Evolutionary conservation across 225 moss, liverwort and hornwort genomes (phyloP).

Genomic region (Lunularia cruciata): DNA sequence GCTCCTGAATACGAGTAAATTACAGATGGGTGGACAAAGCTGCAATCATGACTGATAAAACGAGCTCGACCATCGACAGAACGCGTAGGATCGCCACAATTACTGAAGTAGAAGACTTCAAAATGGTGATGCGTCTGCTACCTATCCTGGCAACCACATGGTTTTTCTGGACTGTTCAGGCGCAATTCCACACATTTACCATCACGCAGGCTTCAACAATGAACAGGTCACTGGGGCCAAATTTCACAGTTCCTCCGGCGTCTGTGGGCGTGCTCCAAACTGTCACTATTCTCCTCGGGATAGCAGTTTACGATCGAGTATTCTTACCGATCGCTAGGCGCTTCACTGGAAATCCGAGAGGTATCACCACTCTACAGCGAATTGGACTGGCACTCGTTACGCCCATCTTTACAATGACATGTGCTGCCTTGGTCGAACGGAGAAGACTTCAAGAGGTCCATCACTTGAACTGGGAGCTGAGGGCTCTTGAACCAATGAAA

Average conservation of each 20-base stretch:
- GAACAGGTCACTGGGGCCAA: constrained; percentile 41
- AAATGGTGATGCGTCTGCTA: constrained; percentile 52
- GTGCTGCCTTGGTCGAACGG: constrained; percentile 10
- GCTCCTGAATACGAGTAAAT: no score
- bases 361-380: constrained; percentile 63
- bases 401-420: constrained; percentile 43
- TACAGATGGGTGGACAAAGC: constrained; percentile 30
- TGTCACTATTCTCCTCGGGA: constrained; percentile 35
- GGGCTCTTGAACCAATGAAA: background rate
- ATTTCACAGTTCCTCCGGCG: constrained; percentile 45
- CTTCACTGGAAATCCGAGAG: constrained; percentile 43
- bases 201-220: constrained; percentile 54
- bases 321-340: constrained; percentile 50
- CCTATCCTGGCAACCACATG: constrained; percentile 62
- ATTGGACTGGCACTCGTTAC: constrained; percentile 55
- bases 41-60: constrained; percentile 4
- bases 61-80: background rate
- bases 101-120: constrained; percentile 71
- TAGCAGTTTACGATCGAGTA: constrained; percentile 56
- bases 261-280: constrained; percentile 53
- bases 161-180: constrained; percentile 54
- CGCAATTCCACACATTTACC: constrained; percentile 61
- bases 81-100: constrained; percentile 20
- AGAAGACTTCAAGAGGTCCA: constrained; percentile 1
- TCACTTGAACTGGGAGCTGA: background rate